These are phyloP conservation scores for Zygosaccharomyces rouxii DNA, from an alignment of 805 yeast species.

Conservation along the genomic window DNA sequence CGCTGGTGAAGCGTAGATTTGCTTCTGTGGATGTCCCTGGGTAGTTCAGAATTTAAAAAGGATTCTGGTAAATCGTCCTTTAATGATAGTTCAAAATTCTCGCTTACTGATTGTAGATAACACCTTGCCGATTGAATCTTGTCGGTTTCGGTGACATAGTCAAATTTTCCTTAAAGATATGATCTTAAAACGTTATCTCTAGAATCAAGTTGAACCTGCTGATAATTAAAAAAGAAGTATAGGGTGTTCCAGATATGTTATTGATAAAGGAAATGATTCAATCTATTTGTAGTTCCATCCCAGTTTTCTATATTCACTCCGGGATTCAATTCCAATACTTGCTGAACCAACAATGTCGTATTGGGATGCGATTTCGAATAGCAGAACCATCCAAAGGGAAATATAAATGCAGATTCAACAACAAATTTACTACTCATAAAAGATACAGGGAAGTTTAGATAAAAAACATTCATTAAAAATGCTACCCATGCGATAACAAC, in stretches of 20 bases:
- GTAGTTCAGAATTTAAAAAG: background rate
- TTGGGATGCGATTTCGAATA: background rate
- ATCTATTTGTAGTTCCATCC: conserved; percentile 7
- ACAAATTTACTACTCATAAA: too few species aligned
- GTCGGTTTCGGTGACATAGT: background rate
- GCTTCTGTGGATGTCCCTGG: background rate
- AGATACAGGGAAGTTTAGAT: too few species aligned
- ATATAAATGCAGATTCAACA: too few species aligned
- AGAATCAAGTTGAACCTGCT: background rate
- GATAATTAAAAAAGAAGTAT: conserved; percentile 13
- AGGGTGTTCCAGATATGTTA: conserved; percentile 7
- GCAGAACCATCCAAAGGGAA: too few species aligned
- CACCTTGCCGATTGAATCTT: background rate
- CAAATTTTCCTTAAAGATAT: background rate
- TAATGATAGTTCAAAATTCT: background rate
- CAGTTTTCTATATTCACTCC: conserved; percentile 5
- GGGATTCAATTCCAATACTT: conserved; percentile 6
- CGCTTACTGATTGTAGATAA: background rate
- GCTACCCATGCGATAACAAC: too few species aligned
- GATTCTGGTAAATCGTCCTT: background rate
- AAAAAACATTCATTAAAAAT: too few species aligned
- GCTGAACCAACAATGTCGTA: background rate
- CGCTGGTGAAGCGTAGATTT: background rate
- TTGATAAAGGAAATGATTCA: conserved; percentile 5
- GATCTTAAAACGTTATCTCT: conserved; percentile 1